Evolutionary conservation across 2,329 filamentous ascomycete species (phyloP), one percentile per base, ranked within the genome.

Genomic region (Pseudovirgaria hyperparasitica): DNA sequence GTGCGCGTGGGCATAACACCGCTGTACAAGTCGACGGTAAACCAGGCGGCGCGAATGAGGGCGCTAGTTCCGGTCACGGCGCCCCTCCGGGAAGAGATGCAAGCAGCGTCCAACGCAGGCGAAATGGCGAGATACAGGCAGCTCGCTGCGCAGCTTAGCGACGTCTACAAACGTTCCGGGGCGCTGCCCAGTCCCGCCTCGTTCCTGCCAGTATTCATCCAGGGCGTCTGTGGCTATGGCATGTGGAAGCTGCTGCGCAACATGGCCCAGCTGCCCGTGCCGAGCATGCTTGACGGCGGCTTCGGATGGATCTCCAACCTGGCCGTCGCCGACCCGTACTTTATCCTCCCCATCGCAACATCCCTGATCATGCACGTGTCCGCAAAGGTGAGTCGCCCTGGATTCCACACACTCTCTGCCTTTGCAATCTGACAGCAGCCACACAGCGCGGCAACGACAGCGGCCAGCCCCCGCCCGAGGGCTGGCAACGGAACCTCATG

Each of bases 301-400:
- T 56, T 75, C 19, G 56, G 75, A 21, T 98, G 90, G 90, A 70
- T 96, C 39, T 56, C 61, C 2, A 80, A 96, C 50, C 55, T 98
- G 35, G 76, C 82, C 0, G 47, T 73, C 13, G 52, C 70, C 2
- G 90, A 98, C 52, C 87, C 90, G 0, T 76, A 66, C 42, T 87
- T 71, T 40, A 51, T 90, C 21, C 58, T 96, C 17, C 90, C 90
- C 2, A 36, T 72, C 3, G 31, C 65, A 2, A 72, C 74, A 3
- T 66, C 73, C 2, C 52, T 46, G 6, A 45, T 72, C 28, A 66
- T 79, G 52, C 69, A 66, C 38, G 39, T 60, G 16, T 65, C 72
- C 26, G 57, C 82, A 30, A 63, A 62, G 57, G 73, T 76, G 58
- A 33, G 63, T 55, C 24, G 12, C 8, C 21, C 10, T 16, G 17